Base-by-base conservation (phyloP, 345 rosid genomes). In the Diplotaxis tenuifolia region DNA sequence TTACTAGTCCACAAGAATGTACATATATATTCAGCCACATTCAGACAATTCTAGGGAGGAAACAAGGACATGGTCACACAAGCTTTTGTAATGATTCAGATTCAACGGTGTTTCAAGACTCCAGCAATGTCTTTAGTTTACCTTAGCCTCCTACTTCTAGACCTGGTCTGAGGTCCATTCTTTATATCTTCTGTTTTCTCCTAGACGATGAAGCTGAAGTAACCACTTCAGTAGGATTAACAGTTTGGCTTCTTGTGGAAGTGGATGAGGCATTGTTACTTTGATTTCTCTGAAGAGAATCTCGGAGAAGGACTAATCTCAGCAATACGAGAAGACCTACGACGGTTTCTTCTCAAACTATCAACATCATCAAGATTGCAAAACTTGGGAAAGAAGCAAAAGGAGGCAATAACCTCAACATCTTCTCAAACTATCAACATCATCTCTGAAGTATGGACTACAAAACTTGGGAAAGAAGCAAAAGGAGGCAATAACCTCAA, bases 381-480 rank as follows among this genome's bases (percentile, higher is more conserved):
- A 73, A 74, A 68, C 74, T 71, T 23, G 81, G 60, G 54, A 82
- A 81, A 32, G 83, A 53, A 63, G 86, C 49, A 70, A 77, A 74
- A 15, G 75, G 66, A n/a, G n/a, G n/a, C n/a, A n/a, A n/a, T n/a
- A n/a, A n/a, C n/a, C n/a, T n/a, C n/a, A n/a, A n/a, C n/a, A n/a
- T n/a, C n/a, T n/a, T n/a, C n/a, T n/a, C n/a, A 58, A 78, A 62
- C 78, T 75, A 77, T 72, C 82, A 66, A 72, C 75, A 78, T 72
- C 84, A 16, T 77, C 40, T 50, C 85, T 8, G 81, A 78, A 58
- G 83, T 77, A 68, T 81, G 86, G 1, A 45, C 74, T 53, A 81
- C 83, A 71, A 74, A 75, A 69, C 75, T 72, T 14, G 81, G 62
- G 56, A 81, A 81, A 34, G 84, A 55, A 61, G 87, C 40, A 70